Base-by-base conservation (phyloP, 768 basidiomycete species). In the Suillus subalutaceus region DNA sequence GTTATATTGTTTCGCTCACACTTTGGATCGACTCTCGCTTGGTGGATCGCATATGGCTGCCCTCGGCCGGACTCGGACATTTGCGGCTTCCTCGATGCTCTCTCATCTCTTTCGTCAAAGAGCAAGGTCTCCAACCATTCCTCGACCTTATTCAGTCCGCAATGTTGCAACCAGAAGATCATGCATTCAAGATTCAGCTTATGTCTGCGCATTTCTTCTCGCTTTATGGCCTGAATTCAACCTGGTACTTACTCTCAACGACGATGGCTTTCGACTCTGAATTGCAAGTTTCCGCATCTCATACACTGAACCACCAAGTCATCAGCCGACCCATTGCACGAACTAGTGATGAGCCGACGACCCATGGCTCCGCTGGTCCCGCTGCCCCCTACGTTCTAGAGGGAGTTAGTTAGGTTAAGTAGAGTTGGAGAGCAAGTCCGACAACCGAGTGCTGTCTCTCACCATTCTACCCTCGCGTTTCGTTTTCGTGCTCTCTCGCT, bases 101-200 rank as follows among this genome's bases (percentile, higher is more conserved):
- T 77, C 43, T 72, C 37, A 57, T 65, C 15, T 62, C 30, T 67
- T 72, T 53, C 70, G 75, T 7, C 63, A 66, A 41, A 70, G 62
- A 32, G 67, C 66, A 1, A 84, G 82, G 53, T 70, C 26, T 26
- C 26, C 26, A 26, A 26, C 2, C 75, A 0, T 84, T 84, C 77
- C 63, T 81, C 5, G 72, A 77, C 1, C 72, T 84, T 68, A 70
- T 84, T 55, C 77, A 84, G 63, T 74, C 75, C 4, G 69, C 79
- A 12, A 71, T 83, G 48, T 53, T 77, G 0, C 77, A 81, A 64
- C 79, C 80, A 0, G 55, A 66, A 6, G 78, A 81, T 7, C 78
- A 81, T 48, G 3, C 76, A 12, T 16, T 68, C 62, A 80, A 80
- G 63, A 68, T 76, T 16, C 76, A 81, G 37, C 75, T 76, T 0